Percentiles rank a stretch among this genome's conserved stretches.
phyloP scores from a whole-genome alignment of 805 yeast genomes.

The Sungouiella thailandica region DNA sequence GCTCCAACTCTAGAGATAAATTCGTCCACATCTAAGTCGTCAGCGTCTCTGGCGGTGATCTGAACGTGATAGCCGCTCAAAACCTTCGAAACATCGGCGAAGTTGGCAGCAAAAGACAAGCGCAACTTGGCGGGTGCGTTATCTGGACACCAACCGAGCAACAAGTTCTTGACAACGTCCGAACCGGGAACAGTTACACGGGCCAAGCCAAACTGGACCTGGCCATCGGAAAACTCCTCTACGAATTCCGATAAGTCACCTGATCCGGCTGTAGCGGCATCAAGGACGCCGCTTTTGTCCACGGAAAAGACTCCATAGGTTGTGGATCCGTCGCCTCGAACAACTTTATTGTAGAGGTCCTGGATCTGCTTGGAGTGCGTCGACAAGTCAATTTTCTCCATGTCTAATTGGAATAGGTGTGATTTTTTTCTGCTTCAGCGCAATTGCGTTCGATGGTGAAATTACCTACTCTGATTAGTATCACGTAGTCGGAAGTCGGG shows the following conservation, averaged over 20 bases:
- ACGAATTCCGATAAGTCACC: slow-evolving; percentile 76
- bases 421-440: too few relatives aligned
- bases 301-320: slow-evolving; percentile 83
- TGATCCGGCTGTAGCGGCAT: slow-evolving; percentile 47
- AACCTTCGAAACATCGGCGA: slow-evolving; percentile 66
- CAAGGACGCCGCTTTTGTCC: slow-evolving; percentile 46
- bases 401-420: too few relatives aligned
- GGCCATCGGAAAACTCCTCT: slow-evolving; percentile 77
- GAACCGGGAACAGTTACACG: slow-evolving; percentile 90
- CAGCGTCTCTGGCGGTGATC: slow-evolving; percentile 91
- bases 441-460: too few relatives aligned
- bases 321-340: slow-evolving; percentile 64
- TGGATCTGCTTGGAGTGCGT: slow-evolving; percentile 74
- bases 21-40: slow-evolving; percentile 79
- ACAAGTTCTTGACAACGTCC: slow-evolving; percentile 75
- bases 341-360: slow-evolving; percentile 70
- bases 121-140: slow-evolving; percentile 78
- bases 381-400: slow-evolving; percentile 57
- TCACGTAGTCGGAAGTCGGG: too few relatives aligned
- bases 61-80: slow-evolving; percentile 90
- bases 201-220: slow-evolving; percentile 85
- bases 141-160: slow-evolving; percentile 97
- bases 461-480: too few relatives aligned
- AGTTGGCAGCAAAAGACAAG: slow-evolving; percentile 71
- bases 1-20: slow-evolving; percentile 72